Percentiles rank a stretch among this genome's conserved stretches.
phyloP scores from a whole-genome alignment of 176 grass and related monocot species.

The Zea luxurians region DNA sequence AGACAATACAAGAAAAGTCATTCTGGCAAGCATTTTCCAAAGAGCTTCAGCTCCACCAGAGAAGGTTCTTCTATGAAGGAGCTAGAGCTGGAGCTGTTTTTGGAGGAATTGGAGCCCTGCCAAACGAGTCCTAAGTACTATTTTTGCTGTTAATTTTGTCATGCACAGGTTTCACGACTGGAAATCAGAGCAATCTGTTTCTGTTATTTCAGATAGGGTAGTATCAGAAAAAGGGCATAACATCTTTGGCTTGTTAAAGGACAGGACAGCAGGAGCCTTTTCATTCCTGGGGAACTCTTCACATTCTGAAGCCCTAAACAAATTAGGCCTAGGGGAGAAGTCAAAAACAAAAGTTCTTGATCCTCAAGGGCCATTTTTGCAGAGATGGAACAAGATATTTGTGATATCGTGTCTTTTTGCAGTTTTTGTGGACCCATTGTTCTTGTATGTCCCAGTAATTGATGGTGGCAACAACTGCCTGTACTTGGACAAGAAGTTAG shows the following conservation, averaged over 20 bases:
- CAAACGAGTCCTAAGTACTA: not conserved
- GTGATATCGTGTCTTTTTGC: constrained; percentile 86
- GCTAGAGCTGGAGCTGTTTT: not conserved
- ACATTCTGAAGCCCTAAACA: constrained; percentile 46
- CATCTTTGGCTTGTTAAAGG: constrained; percentile 42
- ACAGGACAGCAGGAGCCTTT: constrained; percentile 54
- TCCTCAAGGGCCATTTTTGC: constrained; percentile 90
- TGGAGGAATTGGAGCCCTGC: not conserved
- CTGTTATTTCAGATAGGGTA: constrained; percentile 60
- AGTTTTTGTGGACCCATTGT: constrained; percentile 86
- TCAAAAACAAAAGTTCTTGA: constrained; percentile 64
- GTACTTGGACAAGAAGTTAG: constrained; percentile 72
- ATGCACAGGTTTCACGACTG: constrained; percentile 76
- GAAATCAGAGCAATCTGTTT: constrained; percentile 67
- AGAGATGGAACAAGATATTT: constrained; percentile 98
- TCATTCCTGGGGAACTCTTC: constrained; percentile 67
- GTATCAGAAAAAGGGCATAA: constrained; percentile 48
- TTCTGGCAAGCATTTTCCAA: not conserved
- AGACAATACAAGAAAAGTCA: not conserved
- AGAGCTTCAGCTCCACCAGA: not conserved
- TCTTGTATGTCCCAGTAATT: constrained; percentile 86
- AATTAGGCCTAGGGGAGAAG: constrained; percentile 52
- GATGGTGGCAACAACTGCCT: constrained; percentile 51
- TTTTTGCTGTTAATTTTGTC: constrained; percentile 10
- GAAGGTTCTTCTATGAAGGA: not conserved